Conservation (phyloP, 345 rosid species). For the Hibiscus mutabilis region DNA sequence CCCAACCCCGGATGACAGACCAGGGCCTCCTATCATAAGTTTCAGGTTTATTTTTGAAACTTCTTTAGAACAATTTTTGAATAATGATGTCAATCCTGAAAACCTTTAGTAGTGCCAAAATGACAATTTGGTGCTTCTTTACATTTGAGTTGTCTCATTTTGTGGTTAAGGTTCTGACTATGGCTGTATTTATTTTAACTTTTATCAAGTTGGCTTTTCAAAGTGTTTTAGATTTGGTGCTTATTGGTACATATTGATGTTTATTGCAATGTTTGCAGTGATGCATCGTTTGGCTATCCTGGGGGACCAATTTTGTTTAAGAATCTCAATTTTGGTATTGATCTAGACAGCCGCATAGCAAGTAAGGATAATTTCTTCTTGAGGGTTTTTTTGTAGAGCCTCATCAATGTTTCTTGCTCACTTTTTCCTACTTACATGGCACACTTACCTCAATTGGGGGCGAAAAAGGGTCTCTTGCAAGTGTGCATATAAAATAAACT, state of each 20-base stretch:
- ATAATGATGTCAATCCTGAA: background rate
- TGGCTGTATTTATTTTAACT: background rate
- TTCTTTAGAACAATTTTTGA: conserved; percentile 9
- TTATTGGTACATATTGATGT: conserved; percentile 5
- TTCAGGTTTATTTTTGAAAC: conserved; percentile 57
- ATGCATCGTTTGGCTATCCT: conserved; percentile 97
- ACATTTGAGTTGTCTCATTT: conserved; percentile 2
- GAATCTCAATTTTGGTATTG: conserved; percentile 97
- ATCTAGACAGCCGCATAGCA: conserved; percentile 95
- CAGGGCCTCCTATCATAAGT: conserved; percentile 95
- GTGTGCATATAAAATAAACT: too few relatives aligned
- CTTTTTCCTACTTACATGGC: too few relatives aligned
- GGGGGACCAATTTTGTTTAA: conserved; percentile 81
- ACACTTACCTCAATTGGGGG: too few relatives aligned
- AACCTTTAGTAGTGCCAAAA: background rate
- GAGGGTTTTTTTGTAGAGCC: too few relatives aligned
- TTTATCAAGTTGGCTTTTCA: background rate
- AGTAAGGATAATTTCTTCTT: conserved; percentile 54
- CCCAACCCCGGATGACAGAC: conserved; percentile 98
- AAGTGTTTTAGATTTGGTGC: conserved; percentile 2
- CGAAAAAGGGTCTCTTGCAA: too few relatives aligned
- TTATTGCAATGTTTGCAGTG: conserved; percentile 46
- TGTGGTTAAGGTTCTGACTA: background rate
- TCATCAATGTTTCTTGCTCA: too few relatives aligned
- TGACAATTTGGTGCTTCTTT: background rate